These are phyloP conservation scores for Piromyces sp. DNA, from an alignment of 192 early-diverging fungal species.

Conservation along the genomic window DNA sequence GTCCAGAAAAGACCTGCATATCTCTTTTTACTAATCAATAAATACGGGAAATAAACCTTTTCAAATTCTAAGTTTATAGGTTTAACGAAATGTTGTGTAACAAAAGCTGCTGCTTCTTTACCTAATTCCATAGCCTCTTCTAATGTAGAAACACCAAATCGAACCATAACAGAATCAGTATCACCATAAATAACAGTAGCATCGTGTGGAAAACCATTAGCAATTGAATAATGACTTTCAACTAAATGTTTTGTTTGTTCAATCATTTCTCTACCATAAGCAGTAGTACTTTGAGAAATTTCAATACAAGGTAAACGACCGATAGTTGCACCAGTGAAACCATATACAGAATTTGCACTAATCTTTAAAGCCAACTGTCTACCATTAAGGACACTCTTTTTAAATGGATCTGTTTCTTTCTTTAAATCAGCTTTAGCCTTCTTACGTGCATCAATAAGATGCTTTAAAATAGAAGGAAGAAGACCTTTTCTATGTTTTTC, in stretches of 20 bases:
- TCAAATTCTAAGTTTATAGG: conserved; percentile 99
- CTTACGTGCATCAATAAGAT: conserved; percentile 81
- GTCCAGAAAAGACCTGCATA: conserved; percentile 98
- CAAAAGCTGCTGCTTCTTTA: conserved; percentile 62
- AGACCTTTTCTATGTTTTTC: conserved; percentile 54
- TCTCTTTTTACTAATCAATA: conserved; percentile 95
- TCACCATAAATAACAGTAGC: conserved; percentile 94
- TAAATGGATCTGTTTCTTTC: conserved; percentile 92
- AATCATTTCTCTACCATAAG: conserved; percentile 95
- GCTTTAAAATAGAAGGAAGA: conserved; percentile 69
- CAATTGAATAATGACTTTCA: conserved; percentile 61
- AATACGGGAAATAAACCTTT: conserved; percentile 95
- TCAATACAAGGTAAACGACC: conserved; percentile 81
- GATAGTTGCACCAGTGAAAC: conserved; percentile 86
- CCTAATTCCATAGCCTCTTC: conserved; percentile 76
- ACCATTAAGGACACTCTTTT: conserved; percentile 81
- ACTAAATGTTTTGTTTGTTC: conserved; percentile 64
- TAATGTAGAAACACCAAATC: conserved; percentile 69
- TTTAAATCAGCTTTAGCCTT: conserved; percentile 83
- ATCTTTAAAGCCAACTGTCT: conserved; percentile 89
- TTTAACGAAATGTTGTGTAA: conserved; percentile 66
- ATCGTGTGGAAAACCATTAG: conserved; percentile 73
- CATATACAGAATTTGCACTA: conserved; percentile 93
- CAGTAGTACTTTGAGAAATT: conserved; percentile 83
- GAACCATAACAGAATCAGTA: conserved; percentile 98